A percentile compares a stretch with the other conserved stretches of the same genome.
These are phyloP conservation scores for Aspergillus sp. DNA, from an alignment of 2,329 filamentous ascomycete genomes.

Conservation along the genomic window DNA sequence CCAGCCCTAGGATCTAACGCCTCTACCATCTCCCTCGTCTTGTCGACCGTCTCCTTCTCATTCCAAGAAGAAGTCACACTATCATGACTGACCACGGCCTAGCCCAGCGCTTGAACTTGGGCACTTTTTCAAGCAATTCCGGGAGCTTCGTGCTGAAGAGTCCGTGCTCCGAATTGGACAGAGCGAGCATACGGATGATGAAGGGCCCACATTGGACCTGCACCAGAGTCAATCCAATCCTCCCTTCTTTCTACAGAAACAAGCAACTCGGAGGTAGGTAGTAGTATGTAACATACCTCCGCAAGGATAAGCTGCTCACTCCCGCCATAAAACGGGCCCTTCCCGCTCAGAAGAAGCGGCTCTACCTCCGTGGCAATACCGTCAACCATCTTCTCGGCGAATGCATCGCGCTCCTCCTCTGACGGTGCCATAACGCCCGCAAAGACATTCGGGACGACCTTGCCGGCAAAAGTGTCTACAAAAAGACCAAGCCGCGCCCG, in stretches of 20 bases:
- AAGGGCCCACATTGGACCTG: conserved; percentile 59
- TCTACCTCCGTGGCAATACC: conserved; percentile 62
- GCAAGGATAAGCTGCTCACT: conserved; percentile 58
- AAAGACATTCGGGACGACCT: conserved; percentile 44
- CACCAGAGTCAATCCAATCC: too few relatives aligned
- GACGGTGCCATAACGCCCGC: conserved; percentile 40
- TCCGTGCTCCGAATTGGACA: conserved; percentile 45
- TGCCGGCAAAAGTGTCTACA: conserved; percentile 58
- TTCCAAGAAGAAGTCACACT: conserved; percentile 59
- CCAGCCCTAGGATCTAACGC: too few relatives aligned
- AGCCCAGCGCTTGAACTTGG: conserved; percentile 60
- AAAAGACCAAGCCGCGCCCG: conserved; percentile 65
- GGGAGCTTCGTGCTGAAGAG: conserved; percentile 40
- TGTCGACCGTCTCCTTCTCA: conserved; percentile 39
- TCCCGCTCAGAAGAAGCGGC: conserved; percentile 49
- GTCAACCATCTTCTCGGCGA: conserved; percentile 44
- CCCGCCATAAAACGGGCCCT: conserved; percentile 55
- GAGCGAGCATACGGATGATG: conserved; percentile 49
- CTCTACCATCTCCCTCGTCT: conserved; percentile 37
- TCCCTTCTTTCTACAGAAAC: too few relatives aligned
- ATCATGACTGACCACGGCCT: conserved; percentile 50
- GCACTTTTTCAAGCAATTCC: conserved; percentile 45
- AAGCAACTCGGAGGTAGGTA: background rate
- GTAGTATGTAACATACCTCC: conserved; percentile 44
- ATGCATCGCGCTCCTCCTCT: conserved; percentile 42